Percentiles rank a stretch among this genome's conserved stretches.
These are phyloP conservation scores for Bruguiera hainesii DNA, from an alignment of 441 rosid species.

Conservation along the genomic window DNA sequence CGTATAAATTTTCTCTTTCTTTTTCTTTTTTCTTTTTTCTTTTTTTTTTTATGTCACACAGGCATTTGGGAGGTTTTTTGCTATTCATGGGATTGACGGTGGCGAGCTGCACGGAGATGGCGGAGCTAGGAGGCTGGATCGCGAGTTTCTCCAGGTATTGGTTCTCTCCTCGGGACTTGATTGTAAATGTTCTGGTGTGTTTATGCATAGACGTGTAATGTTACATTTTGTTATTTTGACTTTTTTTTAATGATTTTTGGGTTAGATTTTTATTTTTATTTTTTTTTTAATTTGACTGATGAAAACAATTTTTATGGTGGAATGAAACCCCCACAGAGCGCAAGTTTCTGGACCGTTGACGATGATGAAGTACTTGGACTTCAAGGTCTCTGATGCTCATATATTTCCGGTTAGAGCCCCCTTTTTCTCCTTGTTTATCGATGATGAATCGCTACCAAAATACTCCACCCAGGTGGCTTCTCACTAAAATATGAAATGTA, in stretches of 20 bases:
- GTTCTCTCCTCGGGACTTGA: neutral
- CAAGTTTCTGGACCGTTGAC: constrained; percentile 43
- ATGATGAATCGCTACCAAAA: too few relatives aligned
- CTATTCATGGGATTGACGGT: constrained; percentile 54
- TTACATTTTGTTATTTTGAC: neutral
- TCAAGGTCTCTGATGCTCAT: constrained; percentile 31
- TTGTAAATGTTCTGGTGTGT: constrained; percentile 5
- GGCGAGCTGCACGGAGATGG: constrained; percentile 52
- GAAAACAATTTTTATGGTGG: constrained; percentile 1
- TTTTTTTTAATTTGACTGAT: too few relatives aligned
- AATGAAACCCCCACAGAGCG: constrained; percentile 21
- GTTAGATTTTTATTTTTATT: neutral
- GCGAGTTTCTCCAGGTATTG: constrained; percentile 38
- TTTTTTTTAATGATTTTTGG: neutral
- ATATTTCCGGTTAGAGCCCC: constrained; percentile 35
- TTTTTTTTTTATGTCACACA: constrained; percentile 13
- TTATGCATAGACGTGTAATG: too few relatives aligned
- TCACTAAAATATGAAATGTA: too few relatives aligned
- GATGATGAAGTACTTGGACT: constrained; percentile 17
- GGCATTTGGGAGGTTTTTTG: constrained; percentile 74
- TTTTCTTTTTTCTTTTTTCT: neutral
- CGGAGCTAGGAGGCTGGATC: constrained; percentile 46
- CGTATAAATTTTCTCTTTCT: neutral
- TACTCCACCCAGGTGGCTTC: too few relatives aligned
- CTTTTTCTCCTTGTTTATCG: neutral